Evolutionary conservation across 345 rosid species (phyloP).

Genomic region (Lepidium africanum): DNA sequence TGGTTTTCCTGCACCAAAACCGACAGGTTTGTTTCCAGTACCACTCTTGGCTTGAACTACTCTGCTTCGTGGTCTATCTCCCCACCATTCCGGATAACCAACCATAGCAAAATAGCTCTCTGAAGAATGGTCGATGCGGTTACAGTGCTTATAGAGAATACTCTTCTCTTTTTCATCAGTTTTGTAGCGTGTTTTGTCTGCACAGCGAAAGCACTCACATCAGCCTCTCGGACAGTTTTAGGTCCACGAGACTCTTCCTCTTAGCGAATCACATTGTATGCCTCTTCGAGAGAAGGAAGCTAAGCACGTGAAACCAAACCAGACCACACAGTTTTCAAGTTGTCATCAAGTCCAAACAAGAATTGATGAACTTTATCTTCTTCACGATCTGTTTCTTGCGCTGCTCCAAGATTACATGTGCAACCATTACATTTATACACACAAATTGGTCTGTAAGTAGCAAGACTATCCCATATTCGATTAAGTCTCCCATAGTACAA

Average conservation of each 20-base stretch:
- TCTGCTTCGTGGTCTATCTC: not conserved
- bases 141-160: not conserved
- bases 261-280: not conserved
- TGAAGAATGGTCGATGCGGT: not conserved
- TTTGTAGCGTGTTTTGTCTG: no score
- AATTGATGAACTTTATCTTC: not conserved
- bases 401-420: not conserved
- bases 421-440: not conserved
- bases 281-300: not conserved
- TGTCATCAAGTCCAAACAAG: no score
- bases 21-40: no score
- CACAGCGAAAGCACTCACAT: no score
- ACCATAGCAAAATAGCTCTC: not conserved
- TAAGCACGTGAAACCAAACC: not conserved
- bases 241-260: not conserved
- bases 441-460: rapidly evolving
- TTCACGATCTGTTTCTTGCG: not conserved
- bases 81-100: not conserved
- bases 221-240: no score
- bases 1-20: no score
- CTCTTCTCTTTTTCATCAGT: not conserved
- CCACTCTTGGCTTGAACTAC: no score
- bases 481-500: not conserved
- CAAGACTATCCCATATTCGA: not conserved
- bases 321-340: rapidly evolving